phyloP scores from a whole-genome alignment of 768 basidiomycete species.

The Nidula microcarpa region DNA sequence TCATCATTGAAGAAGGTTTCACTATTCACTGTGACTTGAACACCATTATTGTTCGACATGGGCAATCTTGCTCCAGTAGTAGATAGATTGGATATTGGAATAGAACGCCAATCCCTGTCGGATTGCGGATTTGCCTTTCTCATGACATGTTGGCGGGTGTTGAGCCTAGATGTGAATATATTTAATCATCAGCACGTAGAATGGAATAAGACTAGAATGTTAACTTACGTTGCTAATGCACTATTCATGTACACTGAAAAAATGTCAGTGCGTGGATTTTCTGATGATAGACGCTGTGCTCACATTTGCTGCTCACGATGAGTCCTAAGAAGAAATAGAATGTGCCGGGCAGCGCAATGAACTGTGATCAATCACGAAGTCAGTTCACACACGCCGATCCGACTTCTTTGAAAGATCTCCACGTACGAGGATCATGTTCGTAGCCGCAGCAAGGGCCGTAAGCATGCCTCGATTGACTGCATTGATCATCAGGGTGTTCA shows the following conservation, averaged over 20 bases:
- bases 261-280: background rate
- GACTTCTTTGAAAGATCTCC: slow-evolving; percentile 1
- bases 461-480: slow-evolving; percentile 17
- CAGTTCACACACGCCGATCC: too few relatives aligned
- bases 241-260: slow-evolving; percentile 1
- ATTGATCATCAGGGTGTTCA: slow-evolving; percentile 14
- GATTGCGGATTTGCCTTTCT: background rate
- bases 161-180: background rate
- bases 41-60: background rate
- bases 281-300: background rate
- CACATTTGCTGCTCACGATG: slow-evolving; percentile 15
- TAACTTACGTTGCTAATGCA: background rate
- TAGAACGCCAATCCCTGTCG: background rate
- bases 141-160: background rate
- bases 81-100: background rate
- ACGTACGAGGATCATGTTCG: slow-evolving; percentile 15
- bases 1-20: background rate
- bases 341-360: slow-evolving; percentile 6
- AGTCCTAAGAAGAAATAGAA: slow-evolving; percentile 19
- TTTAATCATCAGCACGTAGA: background rate
- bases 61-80: background rate
- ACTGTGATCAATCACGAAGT: too few relatives aligned
- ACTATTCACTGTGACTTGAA: background rate
- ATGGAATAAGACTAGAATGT: background rate
- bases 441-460: slow-evolving; percentile 11